Percentiles rank a stretch among this genome's conserved stretches.
Evolutionary conservation across 176 grass and related monocot genomes (phyloP).

Genomic region (Musa schizocarpa): DNA sequence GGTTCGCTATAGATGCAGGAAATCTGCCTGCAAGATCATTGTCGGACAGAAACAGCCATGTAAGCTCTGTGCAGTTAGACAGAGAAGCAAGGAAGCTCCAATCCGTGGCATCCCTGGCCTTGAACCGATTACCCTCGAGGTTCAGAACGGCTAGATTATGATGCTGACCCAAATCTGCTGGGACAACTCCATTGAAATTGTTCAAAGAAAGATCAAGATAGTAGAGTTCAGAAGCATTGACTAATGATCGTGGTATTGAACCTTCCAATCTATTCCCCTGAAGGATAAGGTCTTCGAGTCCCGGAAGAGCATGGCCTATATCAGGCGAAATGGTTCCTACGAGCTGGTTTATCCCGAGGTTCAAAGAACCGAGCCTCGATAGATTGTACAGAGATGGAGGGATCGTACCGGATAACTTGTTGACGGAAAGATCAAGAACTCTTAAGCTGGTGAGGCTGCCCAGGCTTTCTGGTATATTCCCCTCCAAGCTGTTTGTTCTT

Average conservation of each 20-base stretch:
- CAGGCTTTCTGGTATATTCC: background rate
- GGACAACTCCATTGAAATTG: background rate
- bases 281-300: constrained; percentile 9
- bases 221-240: constrained; percentile 8
- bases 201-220: background rate
- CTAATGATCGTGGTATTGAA: constrained; percentile 19
- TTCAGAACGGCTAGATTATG: background rate
- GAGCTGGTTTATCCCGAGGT: constrained; percentile 18
- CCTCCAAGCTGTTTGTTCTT: constrained; percentile 17
- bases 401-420: background rate
- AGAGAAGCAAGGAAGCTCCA: too few species aligned
- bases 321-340: constrained; percentile 9
- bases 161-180: background rate
- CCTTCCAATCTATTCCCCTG: constrained; percentile 25
- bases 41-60: too few species aligned
- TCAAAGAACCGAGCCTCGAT: constrained; percentile 1
- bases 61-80: too few species aligned
- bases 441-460: background rate
- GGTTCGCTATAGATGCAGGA: too few species aligned
- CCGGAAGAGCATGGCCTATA: constrained; percentile 22
- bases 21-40: too few species aligned
- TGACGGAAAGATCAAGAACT: background rate
- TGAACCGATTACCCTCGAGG: background rate
- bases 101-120: too few species aligned
- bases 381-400: constrained; percentile 21